Percentiles rank a stretch among this genome's conserved stretches.
phyloP scores from a whole-genome alignment of 2,329 filamentous ascomycete genomes.

The Alternaria dauci region DNA sequence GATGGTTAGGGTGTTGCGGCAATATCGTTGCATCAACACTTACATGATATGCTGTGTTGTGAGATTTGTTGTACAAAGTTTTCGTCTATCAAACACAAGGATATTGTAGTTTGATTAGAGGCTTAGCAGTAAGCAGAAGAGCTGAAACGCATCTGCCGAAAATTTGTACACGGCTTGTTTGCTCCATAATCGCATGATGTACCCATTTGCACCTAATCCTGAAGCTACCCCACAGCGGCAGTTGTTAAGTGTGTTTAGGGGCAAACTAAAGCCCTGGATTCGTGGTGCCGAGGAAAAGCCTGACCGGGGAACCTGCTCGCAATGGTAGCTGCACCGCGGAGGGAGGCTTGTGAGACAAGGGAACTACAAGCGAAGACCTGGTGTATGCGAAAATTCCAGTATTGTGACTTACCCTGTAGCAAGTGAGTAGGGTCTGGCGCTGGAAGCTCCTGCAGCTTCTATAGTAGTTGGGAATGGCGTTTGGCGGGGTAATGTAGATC shows the following conservation, averaged over 20 bases:
- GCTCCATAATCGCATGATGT: slow-evolving; percentile 15
- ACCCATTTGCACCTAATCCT: slow-evolving; percentile 12
- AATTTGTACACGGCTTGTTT: slow-evolving; percentile 18
- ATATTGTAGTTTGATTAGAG: neutral
- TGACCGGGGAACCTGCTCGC: slow-evolving; percentile 7
- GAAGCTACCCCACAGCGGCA: slow-evolving; percentile 49
- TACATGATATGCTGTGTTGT: neutral
- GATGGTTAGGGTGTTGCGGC: slow-evolving; percentile 1
- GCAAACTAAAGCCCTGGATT: slow-evolving; percentile 17
- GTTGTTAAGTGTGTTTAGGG: slow-evolving; percentile 34
- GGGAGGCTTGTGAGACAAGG: neutral
- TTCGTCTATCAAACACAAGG: neutral
- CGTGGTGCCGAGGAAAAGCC: slow-evolving; percentile 19
- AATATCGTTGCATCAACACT: neutral
- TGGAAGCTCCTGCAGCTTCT: slow-evolving; percentile 11
- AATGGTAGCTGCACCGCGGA: slow-evolving; percentile 2
- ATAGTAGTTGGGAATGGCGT: slow-evolving; percentile 27
- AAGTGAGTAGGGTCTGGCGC: neutral
- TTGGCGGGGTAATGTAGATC: slow-evolving; percentile 26
- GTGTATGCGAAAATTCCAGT: neutral
- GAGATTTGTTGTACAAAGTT: neutral
- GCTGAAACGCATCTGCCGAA: slow-evolving; percentile 4
- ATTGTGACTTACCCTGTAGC: neutral
- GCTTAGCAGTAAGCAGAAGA: neutral
- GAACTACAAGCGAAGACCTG: neutral